A percentile compares a stretch with the other conserved stretches of the same genome.
Evolutionary conservation across 805 yeast species (phyloP).

Genomic region (Cyberlindnera suaveolens): DNA sequence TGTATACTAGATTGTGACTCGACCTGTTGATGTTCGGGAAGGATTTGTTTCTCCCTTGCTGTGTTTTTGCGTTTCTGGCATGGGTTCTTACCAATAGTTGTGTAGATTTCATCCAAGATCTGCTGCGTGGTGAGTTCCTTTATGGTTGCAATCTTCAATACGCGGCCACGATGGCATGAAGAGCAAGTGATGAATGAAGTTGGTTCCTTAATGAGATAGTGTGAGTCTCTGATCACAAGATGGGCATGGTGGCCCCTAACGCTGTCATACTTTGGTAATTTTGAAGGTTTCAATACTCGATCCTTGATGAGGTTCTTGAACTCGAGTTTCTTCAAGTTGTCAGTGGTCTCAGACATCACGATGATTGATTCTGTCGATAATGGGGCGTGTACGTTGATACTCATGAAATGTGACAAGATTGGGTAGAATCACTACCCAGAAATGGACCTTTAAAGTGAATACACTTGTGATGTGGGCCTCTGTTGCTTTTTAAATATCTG

Average conservation of each 20-base stretch:
- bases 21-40: neutral
- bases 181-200: slow-evolving; percentile 24
- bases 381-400: neutral
- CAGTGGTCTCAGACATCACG: slow-evolving; percentile 7
- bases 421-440: neutral
- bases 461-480: too few species aligned
- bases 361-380: neutral
- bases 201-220: slow-evolving; percentile 21
- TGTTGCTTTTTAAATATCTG: too few species aligned
- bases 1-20: neutral
- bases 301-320: slow-evolving; percentile 23
- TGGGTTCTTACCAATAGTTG: slow-evolving; percentile 18
- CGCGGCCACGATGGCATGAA: slow-evolving; percentile 24
- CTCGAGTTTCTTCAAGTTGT: slow-evolving; percentile 16
- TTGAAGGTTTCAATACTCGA: slow-evolving; percentile 22
- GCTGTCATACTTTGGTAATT: slow-evolving; percentile 10
- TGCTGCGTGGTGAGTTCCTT: slow-evolving; percentile 16
- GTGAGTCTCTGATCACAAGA: slow-evolving; percentile 25
- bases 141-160: slow-evolving; percentile 18
- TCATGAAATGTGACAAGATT: neutral
- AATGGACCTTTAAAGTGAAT: too few species aligned
- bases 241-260: slow-evolving; percentile 21
- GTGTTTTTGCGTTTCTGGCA: slow-evolving; percentile 22
- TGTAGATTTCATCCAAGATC: slow-evolving; percentile 19
- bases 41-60: slow-evolving; percentile 12